These are phyloP conservation scores for Saccharomyces hybrid DNA, from an alignment of 1,139 yeast genomes.

Conservation along the genomic window DNA sequence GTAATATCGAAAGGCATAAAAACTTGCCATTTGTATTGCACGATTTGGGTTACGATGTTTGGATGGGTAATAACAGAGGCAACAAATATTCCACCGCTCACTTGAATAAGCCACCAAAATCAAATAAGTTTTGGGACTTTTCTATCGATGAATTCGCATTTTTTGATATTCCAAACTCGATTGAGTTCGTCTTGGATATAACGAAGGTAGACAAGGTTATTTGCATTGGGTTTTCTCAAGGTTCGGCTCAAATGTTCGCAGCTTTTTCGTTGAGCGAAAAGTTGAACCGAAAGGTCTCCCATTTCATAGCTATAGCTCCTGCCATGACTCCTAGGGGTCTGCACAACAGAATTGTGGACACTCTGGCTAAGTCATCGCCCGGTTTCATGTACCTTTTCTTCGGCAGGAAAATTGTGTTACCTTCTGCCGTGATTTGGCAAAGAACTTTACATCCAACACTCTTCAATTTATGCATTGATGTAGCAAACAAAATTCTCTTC, in stretches of 20 bases:
- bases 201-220: slow-evolving; percentile 42
- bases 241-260: slow-evolving; percentile 88
- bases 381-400: slow-evolving; percentile 63
- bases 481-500: slow-evolving; percentile 58
- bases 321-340: slow-evolving; percentile 91
- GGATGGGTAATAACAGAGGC: slow-evolving; percentile 87
- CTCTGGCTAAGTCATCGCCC: slow-evolving; percentile 74
- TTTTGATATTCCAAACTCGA: slow-evolving; percentile 71
- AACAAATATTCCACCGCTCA: slow-evolving; percentile 72
- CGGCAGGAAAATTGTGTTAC: slow-evolving; percentile 65
- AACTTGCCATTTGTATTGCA: slow-evolving; percentile 72
- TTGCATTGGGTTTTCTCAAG: slow-evolving; percentile 85
- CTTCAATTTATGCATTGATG: slow-evolving; percentile 65
- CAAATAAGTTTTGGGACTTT: slow-evolving; percentile 65
- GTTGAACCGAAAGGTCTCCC: slow-evolving; percentile 59
- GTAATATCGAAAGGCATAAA: slow-evolving; percentile 52
- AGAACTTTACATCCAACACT: slow-evolving; percentile 76
- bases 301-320: slow-evolving; percentile 79
- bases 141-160: slow-evolving; percentile 80
- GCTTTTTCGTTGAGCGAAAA: slow-evolving; percentile 39
- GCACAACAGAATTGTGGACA: slow-evolving; percentile 65
- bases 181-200: slow-evolving; percentile 51
- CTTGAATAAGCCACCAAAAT: slow-evolving; percentile 33
- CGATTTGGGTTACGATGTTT: slow-evolving; percentile 82
- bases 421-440: slow-evolving; percentile 79